Conservation (phyloP, 2,329 filamentous ascomycete genomes). For the Chaetomium sp. region DNA sequence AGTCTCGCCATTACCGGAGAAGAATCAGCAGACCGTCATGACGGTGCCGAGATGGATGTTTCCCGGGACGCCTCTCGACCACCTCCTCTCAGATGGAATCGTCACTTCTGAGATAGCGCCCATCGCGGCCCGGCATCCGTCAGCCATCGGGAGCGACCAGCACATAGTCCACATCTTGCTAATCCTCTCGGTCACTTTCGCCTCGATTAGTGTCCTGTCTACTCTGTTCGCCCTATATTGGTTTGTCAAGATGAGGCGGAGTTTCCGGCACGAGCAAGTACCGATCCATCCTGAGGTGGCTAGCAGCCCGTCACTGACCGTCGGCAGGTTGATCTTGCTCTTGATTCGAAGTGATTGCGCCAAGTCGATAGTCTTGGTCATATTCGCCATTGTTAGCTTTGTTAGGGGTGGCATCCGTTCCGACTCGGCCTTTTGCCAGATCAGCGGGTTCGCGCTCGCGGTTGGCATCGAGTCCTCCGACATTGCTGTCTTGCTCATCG, state of each 20-base stretch:
- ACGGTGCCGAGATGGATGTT: slow-evolving; percentile 4
- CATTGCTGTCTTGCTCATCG: slow-evolving; percentile 70
- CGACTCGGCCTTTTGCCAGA: slow-evolving; percentile 63
- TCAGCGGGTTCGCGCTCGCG: slow-evolving; percentile 67
- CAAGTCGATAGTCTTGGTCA: slow-evolving; percentile 68
- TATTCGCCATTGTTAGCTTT: slow-evolving; percentile 65
- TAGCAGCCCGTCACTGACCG: slow-evolving; percentile 30
- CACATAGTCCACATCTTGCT: slow-evolving; percentile 24
- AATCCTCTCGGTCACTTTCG: slow-evolving; percentile 46
- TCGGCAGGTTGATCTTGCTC: slow-evolving; percentile 68
- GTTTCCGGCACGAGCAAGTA: slow-evolving; percentile 71
- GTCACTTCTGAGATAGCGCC: not conserved
- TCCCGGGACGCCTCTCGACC: slow-evolving; percentile 1
- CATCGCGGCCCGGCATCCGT: slow-evolving; percentile 4
- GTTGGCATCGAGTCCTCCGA: slow-evolving; percentile 71
- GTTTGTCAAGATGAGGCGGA: slow-evolving; percentile 73
- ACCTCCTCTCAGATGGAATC: not conserved
- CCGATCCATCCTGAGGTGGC: not conserved
- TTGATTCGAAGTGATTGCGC: slow-evolving; percentile 72
- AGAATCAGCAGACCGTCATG: not conserved
- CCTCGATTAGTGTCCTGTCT: slow-evolving; percentile 58
- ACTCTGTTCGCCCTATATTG: slow-evolving; percentile 65
- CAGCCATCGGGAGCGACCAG: not conserved
- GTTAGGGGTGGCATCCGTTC: slow-evolving; percentile 52
- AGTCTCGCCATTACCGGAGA: slow-evolving; percentile 18